Base-by-base conservation (phyloP, 179 eudicot species). In the Heliamphora pulchella region DNA sequence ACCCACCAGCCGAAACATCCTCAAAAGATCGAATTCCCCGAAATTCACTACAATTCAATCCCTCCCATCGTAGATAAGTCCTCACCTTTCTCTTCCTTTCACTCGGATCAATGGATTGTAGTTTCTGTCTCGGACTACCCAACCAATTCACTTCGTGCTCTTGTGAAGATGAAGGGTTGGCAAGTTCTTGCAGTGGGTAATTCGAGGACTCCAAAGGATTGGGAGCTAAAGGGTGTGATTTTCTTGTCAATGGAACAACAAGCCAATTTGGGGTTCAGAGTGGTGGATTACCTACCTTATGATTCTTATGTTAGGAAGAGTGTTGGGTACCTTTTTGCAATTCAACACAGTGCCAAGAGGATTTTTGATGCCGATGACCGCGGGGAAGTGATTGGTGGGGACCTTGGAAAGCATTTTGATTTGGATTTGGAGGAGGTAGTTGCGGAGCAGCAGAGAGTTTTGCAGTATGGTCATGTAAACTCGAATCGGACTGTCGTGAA, bases 251-350 rank as follows among this genome's bases (percentile, higher is more conserved):
- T 94, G 11, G 98, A 96, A 41, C 84, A 86, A 86, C 99, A 96
- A 86, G 92, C 93, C 11, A 84, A 82, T 67, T 78, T 96, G 71
- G 97, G 97, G 46, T 96, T 84, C 83, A 84, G 96, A 17, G 90
- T 94, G 81, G 86, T 90, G 66, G 93, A 94, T 78, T 90, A 84
- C 82, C 83, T 96, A 81, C 99, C 99, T 64, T 96, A 85, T 77
- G 93, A 91, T 86, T 91, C 96, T 0, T 92, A 92, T 83, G 91
- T 96, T 85, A 89, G 99, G 85, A 96, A 96, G 79, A 89, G 75
- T 80, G 91, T 96, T 75, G 99, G 97, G 47, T 96, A 96, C 85
- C 83, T 96, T 72, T 96, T 93, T 81, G 99, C 99, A 2, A 96
- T 94, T 22, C 99, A 96, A 68, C 99, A 96, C 73, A 97, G 99